Evolutionary conservation across 805 yeast genomes (phyloP).

Genomic region (Teunomyces gatunensis): DNA sequence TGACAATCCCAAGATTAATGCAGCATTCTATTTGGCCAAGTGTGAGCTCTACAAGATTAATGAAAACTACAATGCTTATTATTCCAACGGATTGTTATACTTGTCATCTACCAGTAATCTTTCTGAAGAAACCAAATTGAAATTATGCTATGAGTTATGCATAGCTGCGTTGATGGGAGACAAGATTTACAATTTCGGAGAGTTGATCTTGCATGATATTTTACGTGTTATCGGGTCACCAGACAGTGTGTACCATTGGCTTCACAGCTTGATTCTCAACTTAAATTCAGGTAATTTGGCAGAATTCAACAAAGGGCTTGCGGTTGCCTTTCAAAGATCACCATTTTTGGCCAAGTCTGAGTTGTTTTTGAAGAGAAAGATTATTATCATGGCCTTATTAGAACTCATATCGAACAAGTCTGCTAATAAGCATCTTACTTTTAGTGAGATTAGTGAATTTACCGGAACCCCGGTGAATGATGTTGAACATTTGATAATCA

Average conservation of each 20-base stretch:
- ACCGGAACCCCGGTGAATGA: constrained; percentile 69
- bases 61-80: constrained; percentile 77
- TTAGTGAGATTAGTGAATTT: constrained; percentile 62
- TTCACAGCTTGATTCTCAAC: constrained; percentile 64
- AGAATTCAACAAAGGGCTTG: constrained; percentile 53
- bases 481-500: constrained; percentile 89
- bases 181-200: constrained; percentile 92
- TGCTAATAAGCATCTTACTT: constrained; percentile 69
- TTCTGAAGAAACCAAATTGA: constrained; percentile 31
- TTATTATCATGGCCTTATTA: constrained; percentile 86
- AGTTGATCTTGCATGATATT: constrained; percentile 85
- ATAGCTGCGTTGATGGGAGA: constrained; percentile 89
- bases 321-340: constrained; percentile 34
- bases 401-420: constrained; percentile 81
- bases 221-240: constrained; percentile 47
- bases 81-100: constrained; percentile 76
- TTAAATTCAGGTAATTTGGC: constrained; percentile 77
- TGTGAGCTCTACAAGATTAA: constrained; percentile 72
- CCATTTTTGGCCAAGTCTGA: constrained; percentile 60
- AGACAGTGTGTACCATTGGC: constrained; percentile 59
- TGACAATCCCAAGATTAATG: constrained; percentile 57
- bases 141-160: constrained; percentile 62
- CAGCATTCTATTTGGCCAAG: constrained; percentile 78
- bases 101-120: constrained; percentile 62
- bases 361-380: constrained; percentile 79